A percentile compares a stretch with the other conserved stretches of the same genome.
These are phyloP conservation scores for Chenopodium formosanum DNA, from an alignment of 148 eudicot species.

Conservation along the genomic window DNA sequence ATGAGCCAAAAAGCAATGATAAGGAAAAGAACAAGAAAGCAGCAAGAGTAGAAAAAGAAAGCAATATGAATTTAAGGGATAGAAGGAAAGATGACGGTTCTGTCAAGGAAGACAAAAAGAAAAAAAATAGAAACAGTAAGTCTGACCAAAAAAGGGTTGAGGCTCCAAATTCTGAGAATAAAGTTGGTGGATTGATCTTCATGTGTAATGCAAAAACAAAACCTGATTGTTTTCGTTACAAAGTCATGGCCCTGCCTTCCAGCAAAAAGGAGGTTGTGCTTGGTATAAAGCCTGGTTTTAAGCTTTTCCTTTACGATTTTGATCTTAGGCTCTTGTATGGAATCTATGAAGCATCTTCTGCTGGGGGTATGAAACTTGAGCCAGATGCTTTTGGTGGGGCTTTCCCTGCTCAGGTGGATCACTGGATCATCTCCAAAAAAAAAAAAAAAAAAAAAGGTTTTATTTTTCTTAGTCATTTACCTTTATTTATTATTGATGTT, in stretches of 20 bases:
- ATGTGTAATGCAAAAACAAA: constrained; percentile 84
- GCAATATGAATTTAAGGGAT: constrained; percentile 10
- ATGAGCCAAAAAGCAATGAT: constrained; percentile 16
- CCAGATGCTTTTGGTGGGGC: constrained; percentile 76
- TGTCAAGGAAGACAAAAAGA: constrained; percentile 9
- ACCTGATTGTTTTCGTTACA: constrained; percentile 68
- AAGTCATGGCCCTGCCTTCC: constrained; percentile 58
- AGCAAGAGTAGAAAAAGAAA: constrained; percentile 1
- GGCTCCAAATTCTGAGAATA: constrained; percentile 25
- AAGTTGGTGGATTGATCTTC: constrained; percentile 60
- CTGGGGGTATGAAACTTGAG: constrained; percentile 79
- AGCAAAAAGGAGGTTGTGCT: constrained; percentile 54
- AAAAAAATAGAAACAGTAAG: constrained; percentile 21
- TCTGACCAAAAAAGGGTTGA: constrained; percentile 15
- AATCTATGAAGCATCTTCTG: constrained; percentile 56
- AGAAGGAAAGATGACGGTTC: constrained; percentile 6
- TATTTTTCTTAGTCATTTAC: not conserved
- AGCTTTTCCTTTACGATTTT: constrained; percentile 78
- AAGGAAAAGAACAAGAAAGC: constrained; percentile 17
- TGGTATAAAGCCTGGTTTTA: constrained; percentile 61
- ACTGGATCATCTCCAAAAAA: not conserved
- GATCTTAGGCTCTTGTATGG: constrained; percentile 71
- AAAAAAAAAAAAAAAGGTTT: not conserved
- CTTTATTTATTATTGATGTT: not conserved
- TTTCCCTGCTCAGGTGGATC: constrained; percentile 78